phyloP scores from a whole-genome alignment of 2,329 filamentous ascomycete species.

The Cordyceps pruinosa region DNA sequence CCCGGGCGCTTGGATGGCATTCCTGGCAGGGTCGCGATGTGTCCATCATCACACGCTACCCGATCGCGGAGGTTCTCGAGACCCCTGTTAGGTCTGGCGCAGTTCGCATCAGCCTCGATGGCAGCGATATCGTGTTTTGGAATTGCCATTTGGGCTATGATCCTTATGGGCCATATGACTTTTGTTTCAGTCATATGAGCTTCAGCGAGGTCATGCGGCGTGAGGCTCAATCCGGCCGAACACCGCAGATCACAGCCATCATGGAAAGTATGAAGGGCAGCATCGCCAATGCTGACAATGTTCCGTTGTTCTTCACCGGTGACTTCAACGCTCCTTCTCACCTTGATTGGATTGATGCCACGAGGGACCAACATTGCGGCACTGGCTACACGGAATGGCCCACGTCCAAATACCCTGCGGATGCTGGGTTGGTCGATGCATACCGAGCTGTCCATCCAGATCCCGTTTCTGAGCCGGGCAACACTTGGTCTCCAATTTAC shows the following conservation, averaged over 20 bases:
- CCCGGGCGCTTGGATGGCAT: constrained; percentile 33
- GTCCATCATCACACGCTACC: constrained; percentile 33
- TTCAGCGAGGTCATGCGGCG: constrained; percentile 27
- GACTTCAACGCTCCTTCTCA: constrained; percentile 40
- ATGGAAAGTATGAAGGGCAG: constrained; percentile 27
- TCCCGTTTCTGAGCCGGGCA: constrained; percentile 26
- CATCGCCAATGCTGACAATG: constrained; percentile 23
- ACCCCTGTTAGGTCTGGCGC: constrained; percentile 23
- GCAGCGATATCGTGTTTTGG: constrained; percentile 29
- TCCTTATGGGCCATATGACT: constrained; percentile 38
- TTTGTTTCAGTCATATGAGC: constrained; percentile 31
- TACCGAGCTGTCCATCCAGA: constrained; percentile 32
- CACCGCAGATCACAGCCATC: constrained; percentile 31
- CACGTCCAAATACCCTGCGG: constrained; percentile 27
- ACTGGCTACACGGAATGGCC: constrained; percentile 31
- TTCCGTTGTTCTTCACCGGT: constrained; percentile 31
- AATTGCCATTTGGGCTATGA: constrained; percentile 30
- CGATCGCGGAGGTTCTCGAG: constrained; percentile 26
- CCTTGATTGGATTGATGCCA: constrained; percentile 32
- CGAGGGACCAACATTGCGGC: constrained; percentile 30
- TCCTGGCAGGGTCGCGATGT: constrained; percentile 27
- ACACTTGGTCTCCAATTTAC: constrained; percentile 36
- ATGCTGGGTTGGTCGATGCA: constrained; percentile 32
- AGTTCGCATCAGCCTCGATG: constrained; percentile 31
- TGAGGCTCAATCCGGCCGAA: constrained; percentile 31